These are phyloP conservation scores for Aspergillus sp. DNA, from an alignment of 2,329 filamentous ascomycete species.

Conservation along the genomic window DNA sequence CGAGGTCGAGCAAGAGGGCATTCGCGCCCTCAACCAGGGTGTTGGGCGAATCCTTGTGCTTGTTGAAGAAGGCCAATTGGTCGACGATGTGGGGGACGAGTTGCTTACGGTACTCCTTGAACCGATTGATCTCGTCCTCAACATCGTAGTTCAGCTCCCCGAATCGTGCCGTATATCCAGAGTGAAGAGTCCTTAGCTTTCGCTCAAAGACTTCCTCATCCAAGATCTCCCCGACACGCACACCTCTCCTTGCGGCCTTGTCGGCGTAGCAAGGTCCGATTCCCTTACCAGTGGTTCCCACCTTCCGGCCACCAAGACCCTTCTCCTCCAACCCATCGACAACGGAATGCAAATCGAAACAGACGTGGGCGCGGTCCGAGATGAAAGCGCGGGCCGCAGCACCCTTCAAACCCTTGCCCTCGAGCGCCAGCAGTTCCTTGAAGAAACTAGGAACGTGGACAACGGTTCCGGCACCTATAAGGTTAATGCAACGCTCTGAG, in stretches of 20 bases:
- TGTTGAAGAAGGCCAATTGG: slow-evolving; percentile 53
- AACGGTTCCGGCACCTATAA: slow-evolving; percentile 49
- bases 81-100: slow-evolving; percentile 42
- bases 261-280: slow-evolving; percentile 62
- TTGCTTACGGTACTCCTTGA: slow-evolving; percentile 48
- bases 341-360: slow-evolving; percentile 46
- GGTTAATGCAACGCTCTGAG: slow-evolving; percentile 46
- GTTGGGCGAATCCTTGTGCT: slow-evolving; percentile 54
- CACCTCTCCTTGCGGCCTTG: slow-evolving; percentile 60
- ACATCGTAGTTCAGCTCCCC: slow-evolving; percentile 60
- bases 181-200: slow-evolving; percentile 54
- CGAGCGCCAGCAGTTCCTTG: slow-evolving; percentile 45
- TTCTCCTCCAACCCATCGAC: slow-evolving; percentile 49
- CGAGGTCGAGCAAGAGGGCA: slow-evolving; percentile 61
- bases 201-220: slow-evolving; percentile 56
- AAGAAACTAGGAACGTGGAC: slow-evolving; percentile 50
- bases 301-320: slow-evolving; percentile 44
- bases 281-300: slow-evolving; percentile 51
- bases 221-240: slow-evolving; percentile 59
- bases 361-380: slow-evolving; percentile 47
- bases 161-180: slow-evolving; percentile 57
- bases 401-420: slow-evolving; percentile 44
- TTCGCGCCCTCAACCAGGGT: slow-evolving; percentile 65
- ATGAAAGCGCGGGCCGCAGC: slow-evolving; percentile 46
- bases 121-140: slow-evolving; percentile 59